phyloP scores from a whole-genome alignment of 1,284 basidiomycete species.

The Cryptococcus hybrid region DNA sequence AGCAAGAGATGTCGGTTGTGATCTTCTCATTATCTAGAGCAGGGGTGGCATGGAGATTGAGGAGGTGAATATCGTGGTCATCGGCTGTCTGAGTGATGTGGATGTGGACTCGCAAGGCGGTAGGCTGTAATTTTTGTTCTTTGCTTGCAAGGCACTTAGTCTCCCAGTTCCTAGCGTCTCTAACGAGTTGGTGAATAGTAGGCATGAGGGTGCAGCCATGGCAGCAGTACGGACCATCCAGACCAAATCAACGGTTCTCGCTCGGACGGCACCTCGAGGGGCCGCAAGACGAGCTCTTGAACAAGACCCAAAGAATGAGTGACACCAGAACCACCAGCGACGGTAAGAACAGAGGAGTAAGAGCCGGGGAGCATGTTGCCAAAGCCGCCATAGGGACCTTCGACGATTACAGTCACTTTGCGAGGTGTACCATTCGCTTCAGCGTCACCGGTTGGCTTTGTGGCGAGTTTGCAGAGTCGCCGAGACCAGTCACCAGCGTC shows the following conservation, averaged over 20 bases:
- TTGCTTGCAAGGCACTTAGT: slow-evolving; percentile 23
- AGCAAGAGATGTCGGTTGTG: slow-evolving; percentile 12
- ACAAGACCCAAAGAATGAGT: slow-evolving; percentile 39
- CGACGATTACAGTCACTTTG: slow-evolving; percentile 29
- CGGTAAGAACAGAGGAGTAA: slow-evolving; percentile 44
- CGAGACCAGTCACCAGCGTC: slow-evolving; percentile 43
- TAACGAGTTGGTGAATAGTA: slow-evolving; percentile 34
- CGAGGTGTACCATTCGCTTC: slow-evolving; percentile 7
- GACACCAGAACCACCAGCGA: slow-evolving; percentile 49
- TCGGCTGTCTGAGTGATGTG: slow-evolving; percentile 41
- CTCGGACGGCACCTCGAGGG: slow-evolving; percentile 41
- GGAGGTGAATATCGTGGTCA: slow-evolving; percentile 29
- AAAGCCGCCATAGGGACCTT: slow-evolving; percentile 48
- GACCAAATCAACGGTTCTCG: slow-evolving; percentile 45
- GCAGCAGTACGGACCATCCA: slow-evolving; percentile 46
- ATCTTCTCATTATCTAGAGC: background rate
- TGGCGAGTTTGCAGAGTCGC: slow-evolving; percentile 28
- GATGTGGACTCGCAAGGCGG: slow-evolving; percentile 40
- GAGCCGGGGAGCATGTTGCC: slow-evolving; percentile 43
- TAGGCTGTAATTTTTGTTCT: slow-evolving; percentile 19
- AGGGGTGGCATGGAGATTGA: background rate
- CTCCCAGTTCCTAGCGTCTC: slow-evolving; percentile 37
- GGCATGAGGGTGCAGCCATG: slow-evolving; percentile 37
- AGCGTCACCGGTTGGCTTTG: slow-evolving; percentile 1
- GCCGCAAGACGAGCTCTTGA: slow-evolving; percentile 38